Conservation (phyloP, 2,329 filamentous ascomycete species). For the Ophiostoma himal-ulmi region DNA sequence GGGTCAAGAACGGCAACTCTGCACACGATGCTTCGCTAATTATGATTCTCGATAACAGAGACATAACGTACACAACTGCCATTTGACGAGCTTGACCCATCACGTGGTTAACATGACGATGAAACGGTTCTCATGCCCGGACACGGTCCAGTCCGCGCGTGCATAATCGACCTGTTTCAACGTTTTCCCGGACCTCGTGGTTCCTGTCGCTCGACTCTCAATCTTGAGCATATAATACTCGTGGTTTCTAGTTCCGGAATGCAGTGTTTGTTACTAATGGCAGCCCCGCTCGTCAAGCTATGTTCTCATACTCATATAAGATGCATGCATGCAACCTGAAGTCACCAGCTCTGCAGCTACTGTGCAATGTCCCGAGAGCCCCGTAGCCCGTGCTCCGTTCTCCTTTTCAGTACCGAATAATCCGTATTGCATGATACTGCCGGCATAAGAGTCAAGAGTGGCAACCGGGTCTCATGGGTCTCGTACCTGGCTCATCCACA, state of each 20-base stretch:
- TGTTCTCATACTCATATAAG: background rate
- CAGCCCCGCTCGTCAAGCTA: conserved; percentile 4
- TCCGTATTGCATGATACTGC: background rate
- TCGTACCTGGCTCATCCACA: background rate
- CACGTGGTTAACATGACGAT: background rate
- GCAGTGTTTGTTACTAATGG: background rate
- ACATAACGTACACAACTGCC: too few relatives aligned
- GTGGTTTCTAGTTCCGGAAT: background rate
- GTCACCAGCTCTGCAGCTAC: conserved; percentile 1
- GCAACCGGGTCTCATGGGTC: too few relatives aligned
- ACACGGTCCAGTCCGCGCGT: background rate
- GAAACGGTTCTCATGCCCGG: background rate
- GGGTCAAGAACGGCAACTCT: background rate
- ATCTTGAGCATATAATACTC: background rate
- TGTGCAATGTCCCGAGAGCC: background rate
- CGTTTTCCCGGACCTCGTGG: background rate
- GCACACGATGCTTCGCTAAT: background rate
- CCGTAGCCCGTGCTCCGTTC: background rate
- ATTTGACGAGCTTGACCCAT: background rate
- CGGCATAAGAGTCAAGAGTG: background rate
- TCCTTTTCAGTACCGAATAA: background rate
- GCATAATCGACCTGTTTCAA: background rate
- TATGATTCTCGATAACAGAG: background rate
- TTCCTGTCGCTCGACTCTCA: background rate
- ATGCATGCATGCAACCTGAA: conserved; percentile 1